phyloP scores from a whole-genome alignment of 1,139 yeast species.

The Schwanniomyces etchellsii region DNA sequence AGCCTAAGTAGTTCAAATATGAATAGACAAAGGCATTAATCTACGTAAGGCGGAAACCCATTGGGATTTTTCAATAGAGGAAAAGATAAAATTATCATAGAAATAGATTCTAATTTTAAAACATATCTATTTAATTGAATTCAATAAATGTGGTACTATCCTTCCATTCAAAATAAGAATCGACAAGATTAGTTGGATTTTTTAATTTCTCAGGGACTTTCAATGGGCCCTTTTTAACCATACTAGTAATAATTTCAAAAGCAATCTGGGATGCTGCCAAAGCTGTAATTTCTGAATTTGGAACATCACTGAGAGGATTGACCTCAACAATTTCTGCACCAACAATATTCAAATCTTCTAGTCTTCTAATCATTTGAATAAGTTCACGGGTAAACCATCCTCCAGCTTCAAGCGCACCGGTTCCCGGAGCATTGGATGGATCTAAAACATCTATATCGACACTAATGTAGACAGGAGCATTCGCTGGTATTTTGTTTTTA shows the following conservation, averaged over 20 bases:
- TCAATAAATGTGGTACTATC: too few relatives aligned
- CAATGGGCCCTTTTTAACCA: background rate
- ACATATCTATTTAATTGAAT: too few relatives aligned
- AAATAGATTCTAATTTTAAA: too few relatives aligned
- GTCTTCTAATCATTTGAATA: constrained; percentile 41
- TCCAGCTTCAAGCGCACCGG: constrained; percentile 54
- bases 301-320: constrained; percentile 45
- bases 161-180: too few relatives aligned
- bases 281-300: constrained; percentile 42
- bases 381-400: constrained; percentile 49
- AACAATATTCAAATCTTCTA: constrained; percentile 43
- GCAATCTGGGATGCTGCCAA: constrained; percentile 30
- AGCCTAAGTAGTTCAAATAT: background rate
- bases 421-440: constrained; percentile 50
- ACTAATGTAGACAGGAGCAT: constrained; percentile 41
- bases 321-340: constrained; percentile 61
- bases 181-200: too few relatives aligned
- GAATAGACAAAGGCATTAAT: background rate
- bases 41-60: background rate
- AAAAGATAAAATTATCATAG: too few relatives aligned
- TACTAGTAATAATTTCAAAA: background rate
- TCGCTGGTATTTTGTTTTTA: constrained; percentile 9
- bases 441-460: constrained; percentile 55
- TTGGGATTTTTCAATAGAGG: too few relatives aligned
- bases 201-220: too few relatives aligned